Base-by-base conservation (phyloP, 129 eudicot genomes). In the Flaveria linearis region DNA sequence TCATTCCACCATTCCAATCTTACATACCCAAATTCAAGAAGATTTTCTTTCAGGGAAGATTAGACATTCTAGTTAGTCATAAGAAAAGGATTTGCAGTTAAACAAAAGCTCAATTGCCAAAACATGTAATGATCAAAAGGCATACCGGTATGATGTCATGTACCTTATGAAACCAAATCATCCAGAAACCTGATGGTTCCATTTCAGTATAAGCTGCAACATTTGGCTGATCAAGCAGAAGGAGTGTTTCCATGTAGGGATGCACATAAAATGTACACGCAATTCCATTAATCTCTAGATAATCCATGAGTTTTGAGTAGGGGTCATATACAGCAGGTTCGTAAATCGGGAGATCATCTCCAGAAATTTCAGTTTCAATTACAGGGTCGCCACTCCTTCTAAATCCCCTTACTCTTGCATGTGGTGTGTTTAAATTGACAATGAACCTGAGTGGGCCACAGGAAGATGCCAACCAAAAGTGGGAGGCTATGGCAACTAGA, bases 221-320 rank as follows among this genome's bases (percentile, higher is more conserved):
- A 26, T 61, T 8, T 22, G 67, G 67, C 72, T 49, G 22, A 13
- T 75, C 33, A 17, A 62, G 72, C 61, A 75, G 18, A 46, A 63
- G 72, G 11, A 63, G 22, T 0, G 72, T 25, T 30, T 75, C 61
- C 63, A 57, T 28, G 63, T 63, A 75, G 20, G 64, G 67, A 23
- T 10, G 9, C n/a, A 64, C 62, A 47, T 7, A 63, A 23, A 12
- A 18, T 17, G 13, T 26, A 63, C 2, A 1, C 2, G 0, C 0
- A 11, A 0, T 0, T 49, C 28, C 2, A 12, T 18, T 28, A n/a
- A 75, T 75, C 63, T 15, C 33, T 33, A 63, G 11, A 47, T 63
- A 1, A 1, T 49, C 41, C 7, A 60, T 1, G 25, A 3, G 45
- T 25, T 61, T 4, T 45, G 47, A 58, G 6, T 10, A 8, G 13